These are phyloP conservation scores for Cytospora chrysosperma DNA, from an alignment of 2,329 filamentous ascomycete species.

Conservation along the genomic window DNA sequence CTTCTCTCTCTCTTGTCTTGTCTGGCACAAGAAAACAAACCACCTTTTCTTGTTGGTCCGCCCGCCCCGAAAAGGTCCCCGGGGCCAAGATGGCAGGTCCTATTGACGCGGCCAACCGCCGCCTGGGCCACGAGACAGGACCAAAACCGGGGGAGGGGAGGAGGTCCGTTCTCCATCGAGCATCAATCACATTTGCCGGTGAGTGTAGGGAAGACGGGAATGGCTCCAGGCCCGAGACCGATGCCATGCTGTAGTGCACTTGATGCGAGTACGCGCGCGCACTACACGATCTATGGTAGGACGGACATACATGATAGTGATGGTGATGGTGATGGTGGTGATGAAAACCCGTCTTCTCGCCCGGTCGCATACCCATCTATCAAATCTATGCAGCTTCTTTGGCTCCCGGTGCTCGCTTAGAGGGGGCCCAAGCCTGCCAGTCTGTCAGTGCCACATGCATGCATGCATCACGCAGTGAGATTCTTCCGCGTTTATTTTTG, in stretches of 20 bases:
- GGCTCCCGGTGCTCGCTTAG: not conserved
- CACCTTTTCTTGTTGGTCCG: too few relatives aligned
- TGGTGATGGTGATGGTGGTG: too few relatives aligned
- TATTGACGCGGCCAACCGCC: not conserved
- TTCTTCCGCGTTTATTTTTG: not conserved
- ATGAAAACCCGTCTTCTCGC: too few relatives aligned
- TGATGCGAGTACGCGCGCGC: not conserved
- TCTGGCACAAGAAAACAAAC: too few relatives aligned
- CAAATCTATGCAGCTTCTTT: not conserved
- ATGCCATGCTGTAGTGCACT: not conserved
- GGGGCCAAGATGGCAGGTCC: too few relatives aligned
- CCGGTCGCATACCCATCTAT: not conserved
- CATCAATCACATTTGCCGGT: not conserved
- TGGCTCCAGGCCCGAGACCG: not conserved
- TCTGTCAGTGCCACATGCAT: not conserved
- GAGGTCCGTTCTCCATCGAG: too few relatives aligned
- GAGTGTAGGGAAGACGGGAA: not conserved
- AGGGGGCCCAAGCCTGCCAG: not conserved
- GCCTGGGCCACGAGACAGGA: not conserved
- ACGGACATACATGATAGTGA: not conserved
- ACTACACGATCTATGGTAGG: not conserved
- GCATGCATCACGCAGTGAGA: not conserved
- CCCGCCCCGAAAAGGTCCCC: not conserved
- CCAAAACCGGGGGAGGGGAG: not conserved
- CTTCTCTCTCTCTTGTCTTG: not conserved